Conservation (phyloP, 2,329 filamentous ascomycete species). For the Fulvia fulva region DNA sequence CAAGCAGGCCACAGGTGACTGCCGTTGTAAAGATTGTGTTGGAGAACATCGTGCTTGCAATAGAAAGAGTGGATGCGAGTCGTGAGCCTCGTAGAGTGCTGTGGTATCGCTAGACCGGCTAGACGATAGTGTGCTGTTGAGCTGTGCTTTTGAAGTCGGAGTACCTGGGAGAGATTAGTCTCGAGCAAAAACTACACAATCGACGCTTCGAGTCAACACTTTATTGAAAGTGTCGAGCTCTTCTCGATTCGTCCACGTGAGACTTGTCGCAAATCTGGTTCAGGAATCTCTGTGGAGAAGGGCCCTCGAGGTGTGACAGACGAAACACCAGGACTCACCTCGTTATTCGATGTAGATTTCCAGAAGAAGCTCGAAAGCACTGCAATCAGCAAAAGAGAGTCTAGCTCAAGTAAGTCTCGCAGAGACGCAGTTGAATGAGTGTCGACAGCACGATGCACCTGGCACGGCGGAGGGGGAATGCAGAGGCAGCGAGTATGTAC, state of each 20-base stretch:
- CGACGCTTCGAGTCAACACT: background rate
- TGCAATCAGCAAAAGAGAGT: constrained; percentile 22
- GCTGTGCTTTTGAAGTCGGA: background rate
- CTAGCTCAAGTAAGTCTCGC: constrained; percentile 21
- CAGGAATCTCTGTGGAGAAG: background rate
- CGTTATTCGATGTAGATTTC: constrained; percentile 4
- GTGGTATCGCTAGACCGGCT: constrained; percentile 23
- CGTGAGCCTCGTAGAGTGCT: constrained; percentile 15
- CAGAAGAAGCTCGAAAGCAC: constrained; percentile 10
- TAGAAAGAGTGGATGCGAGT: constrained; percentile 20
- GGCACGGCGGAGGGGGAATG: constrained; percentile 13
- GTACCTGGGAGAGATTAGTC: background rate
- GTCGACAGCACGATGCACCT: constrained; percentile 22
- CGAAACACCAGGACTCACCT: constrained; percentile 11
- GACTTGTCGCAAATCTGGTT: constrained; percentile 9
- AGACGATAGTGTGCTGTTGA: constrained; percentile 12
- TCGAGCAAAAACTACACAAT: background rate
- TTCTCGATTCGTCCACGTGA: constrained; percentile 1
- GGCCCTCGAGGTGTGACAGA: background rate
- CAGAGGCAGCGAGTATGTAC: constrained; percentile 7
- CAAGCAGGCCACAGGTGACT: constrained; percentile 18
- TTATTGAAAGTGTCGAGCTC: background rate
- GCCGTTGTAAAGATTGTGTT: constrained; percentile 15
- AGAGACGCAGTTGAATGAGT: constrained; percentile 20
- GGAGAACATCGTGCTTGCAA: constrained; percentile 18